Evolutionary conservation across 2,329 filamentous ascomycete species (phyloP).

Genomic region (Xylaria sp.): DNA sequence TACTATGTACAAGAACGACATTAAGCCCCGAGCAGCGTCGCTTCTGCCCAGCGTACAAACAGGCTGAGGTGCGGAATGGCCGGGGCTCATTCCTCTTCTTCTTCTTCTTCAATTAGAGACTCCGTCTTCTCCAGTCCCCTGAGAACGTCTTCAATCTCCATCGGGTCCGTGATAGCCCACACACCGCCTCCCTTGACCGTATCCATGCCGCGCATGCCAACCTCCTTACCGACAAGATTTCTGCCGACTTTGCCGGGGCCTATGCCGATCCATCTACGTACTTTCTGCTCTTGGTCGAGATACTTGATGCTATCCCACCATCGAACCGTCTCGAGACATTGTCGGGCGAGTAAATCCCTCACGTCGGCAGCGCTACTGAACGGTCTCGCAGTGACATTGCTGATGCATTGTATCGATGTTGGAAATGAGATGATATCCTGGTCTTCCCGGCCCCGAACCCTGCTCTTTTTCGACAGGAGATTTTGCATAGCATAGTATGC

Average conservation of each 20-base stretch:
- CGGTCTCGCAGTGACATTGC: conserved; percentile 77
- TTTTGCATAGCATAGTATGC: conserved; percentile 68
- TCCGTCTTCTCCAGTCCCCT: conserved; percentile 62
- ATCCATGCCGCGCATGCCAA: conserved; percentile 76
- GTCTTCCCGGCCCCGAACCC: conserved; percentile 46
- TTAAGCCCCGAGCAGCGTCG: not conserved
- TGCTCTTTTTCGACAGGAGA: conserved; percentile 57
- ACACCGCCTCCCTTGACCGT: conserved; percentile 82
- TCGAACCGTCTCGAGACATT: conserved; percentile 83
- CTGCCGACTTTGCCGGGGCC: conserved; percentile 90
- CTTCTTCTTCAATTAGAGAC: conserved; percentile 44
- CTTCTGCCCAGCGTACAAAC: not conserved
- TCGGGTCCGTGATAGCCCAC: conserved; percentile 82
- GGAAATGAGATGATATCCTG: conserved; percentile 71
- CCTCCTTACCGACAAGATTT: conserved; percentile 91
- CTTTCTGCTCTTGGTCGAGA: conserved; percentile 74
- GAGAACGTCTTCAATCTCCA: conserved; percentile 65
- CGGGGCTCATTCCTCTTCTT: conserved; percentile 35
- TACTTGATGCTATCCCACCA: conserved; percentile 96
- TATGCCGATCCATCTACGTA: conserved; percentile 83
- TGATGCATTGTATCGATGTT: conserved; percentile 69
- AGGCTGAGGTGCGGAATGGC: not conserved
- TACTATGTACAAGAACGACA: conserved; percentile 8
- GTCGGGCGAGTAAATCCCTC: conserved; percentile 70
- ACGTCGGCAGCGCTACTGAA: conserved; percentile 69